A percentile compares a stretch with the other conserved stretches of the same genome.
These are phyloP conservation scores for Ustilago esculenta DNA, from an alignment of 1,284 basidiomycete species.

Conservation along the genomic window DNA sequence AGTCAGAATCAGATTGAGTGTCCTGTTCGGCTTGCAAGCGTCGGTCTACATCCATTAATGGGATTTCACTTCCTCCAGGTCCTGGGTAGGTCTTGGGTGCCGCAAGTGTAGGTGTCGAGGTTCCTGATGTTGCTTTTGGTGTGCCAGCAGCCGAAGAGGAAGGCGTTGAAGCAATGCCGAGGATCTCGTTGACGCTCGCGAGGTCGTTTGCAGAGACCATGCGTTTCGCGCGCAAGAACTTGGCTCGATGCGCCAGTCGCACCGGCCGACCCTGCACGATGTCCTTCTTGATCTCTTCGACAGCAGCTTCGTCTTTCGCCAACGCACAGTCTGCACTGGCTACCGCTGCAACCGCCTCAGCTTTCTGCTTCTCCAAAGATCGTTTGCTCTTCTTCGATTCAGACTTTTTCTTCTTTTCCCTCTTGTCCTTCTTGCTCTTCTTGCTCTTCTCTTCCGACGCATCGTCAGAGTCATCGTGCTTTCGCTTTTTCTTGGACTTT, in stretches of 20 bases:
- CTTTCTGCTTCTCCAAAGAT: slow-evolving; percentile 19
- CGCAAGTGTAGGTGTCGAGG: slow-evolving; percentile 17
- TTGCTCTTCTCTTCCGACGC: slow-evolving; percentile 6
- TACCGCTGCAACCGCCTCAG: slow-evolving; percentile 19
- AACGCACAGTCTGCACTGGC: slow-evolving; percentile 15
- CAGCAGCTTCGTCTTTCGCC: slow-evolving; percentile 21
- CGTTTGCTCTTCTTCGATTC: slow-evolving; percentile 17
- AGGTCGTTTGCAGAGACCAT: slow-evolving; percentile 54
- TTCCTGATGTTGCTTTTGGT: slow-evolving; percentile 24
- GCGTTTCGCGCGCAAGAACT: slow-evolving; percentile 63
- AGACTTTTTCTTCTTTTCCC: slow-evolving; percentile 26
- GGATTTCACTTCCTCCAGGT: slow-evolving; percentile 40
- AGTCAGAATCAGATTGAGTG: background rate
- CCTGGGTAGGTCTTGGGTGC: slow-evolving; percentile 39
- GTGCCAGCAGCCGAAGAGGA: slow-evolving; percentile 44
- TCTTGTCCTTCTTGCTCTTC: slow-evolving; percentile 35
- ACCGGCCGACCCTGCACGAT: slow-evolving; percentile 21
- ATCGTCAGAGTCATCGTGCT: slow-evolving; percentile 27
- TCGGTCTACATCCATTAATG: slow-evolving; percentile 42
- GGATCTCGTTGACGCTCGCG: slow-evolving; percentile 62
- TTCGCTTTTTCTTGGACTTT: slow-evolving; percentile 40
- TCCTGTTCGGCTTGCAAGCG: slow-evolving; percentile 26
- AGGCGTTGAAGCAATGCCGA: slow-evolving; percentile 54
- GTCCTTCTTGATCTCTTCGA: slow-evolving; percentile 41
- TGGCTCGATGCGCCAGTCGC: slow-evolving; percentile 55